These are phyloP conservation scores for Clavariopsis aquatica DNA, from an alignment of 495 filamentous ascomycete species.

Conservation along the genomic window DNA sequence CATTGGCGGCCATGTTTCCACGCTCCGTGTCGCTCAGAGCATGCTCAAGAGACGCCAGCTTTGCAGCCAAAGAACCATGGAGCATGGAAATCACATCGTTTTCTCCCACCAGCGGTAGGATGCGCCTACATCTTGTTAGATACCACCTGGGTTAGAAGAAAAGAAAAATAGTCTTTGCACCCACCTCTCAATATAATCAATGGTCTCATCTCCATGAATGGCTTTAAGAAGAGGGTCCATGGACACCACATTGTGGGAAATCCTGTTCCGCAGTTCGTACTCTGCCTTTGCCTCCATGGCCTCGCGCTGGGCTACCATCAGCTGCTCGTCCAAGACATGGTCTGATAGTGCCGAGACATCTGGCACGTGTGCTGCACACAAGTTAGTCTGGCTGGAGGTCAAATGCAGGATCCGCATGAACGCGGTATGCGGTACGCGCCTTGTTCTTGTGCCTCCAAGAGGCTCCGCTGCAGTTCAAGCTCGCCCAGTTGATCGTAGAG, in stretches of 20 bases:
- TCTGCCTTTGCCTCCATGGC: conserved; percentile 68
- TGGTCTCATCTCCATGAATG: conserved; percentile 66
- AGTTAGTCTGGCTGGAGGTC: background rate
- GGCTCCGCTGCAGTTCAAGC: conserved; percentile 66
- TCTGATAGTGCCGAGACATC: conserved; percentile 34
- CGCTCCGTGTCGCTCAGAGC: conserved; percentile 57
- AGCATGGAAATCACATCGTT: conserved; percentile 65
- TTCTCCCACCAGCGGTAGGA: conserved; percentile 64
- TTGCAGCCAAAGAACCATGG: conserved; percentile 58
- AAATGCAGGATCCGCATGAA: conserved; percentile 3
- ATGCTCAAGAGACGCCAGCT: conserved; percentile 51
- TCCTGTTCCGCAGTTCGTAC: conserved; percentile 65
- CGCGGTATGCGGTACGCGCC: conserved; percentile 17
- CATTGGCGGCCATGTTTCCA: conserved; percentile 55
- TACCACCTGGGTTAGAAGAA: no score
- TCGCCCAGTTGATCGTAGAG: conserved; percentile 70
- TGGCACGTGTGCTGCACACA: conserved; percentile 22
- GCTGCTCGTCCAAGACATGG: conserved; percentile 49
- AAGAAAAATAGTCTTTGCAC: background rate
- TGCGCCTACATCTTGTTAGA: conserved; percentile 51
- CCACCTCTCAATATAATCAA: conserved; percentile 69
- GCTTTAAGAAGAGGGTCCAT: conserved; percentile 75
- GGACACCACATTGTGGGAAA: conserved; percentile 65
- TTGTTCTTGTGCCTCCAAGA: conserved; percentile 58
- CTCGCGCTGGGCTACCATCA: conserved; percentile 60